Evolutionary conservation across 2,329 filamentous ascomycete genomes (phyloP), one percentile per base, ranked within the genome.

Genomic region (Claviceps capensis): DNA sequence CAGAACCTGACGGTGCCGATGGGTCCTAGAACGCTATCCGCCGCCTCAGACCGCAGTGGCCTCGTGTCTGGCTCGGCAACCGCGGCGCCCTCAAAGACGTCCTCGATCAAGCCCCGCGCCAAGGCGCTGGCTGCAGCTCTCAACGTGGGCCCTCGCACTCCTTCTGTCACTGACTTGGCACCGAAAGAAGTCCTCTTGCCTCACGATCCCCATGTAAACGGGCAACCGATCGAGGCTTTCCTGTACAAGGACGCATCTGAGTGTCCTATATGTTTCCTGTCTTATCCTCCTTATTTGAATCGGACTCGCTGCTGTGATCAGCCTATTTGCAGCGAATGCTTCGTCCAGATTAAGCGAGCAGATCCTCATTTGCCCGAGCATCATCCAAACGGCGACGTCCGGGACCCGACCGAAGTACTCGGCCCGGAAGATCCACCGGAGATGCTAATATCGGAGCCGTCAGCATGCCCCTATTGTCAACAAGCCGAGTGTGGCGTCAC

Each of bases 401-500:
- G 67, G 49, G 62, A 69, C 42, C 65, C 68, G 1, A 67, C 63
- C 34, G 58, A 67, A 43, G 64, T 61, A 2, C 60, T 67, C 3
- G 69, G 66, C 14, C 68, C 75, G 0, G 76, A 79, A 17, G 75
- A 78, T 53, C 66, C 68, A 2, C 72, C 76, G 0, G 80, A 82
- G 50, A 78, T 85, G 64, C 75, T 98, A 16, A 85, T 95, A 1
- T 96, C 90, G 6, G 91, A 97, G 63, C 87, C 93, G 2, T 88
- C 93, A 1, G 81, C 84, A 23, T 98, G 93, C 64, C 93, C 93
- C 0, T 98, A 96, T 67, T 98, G 93, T 67, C 88, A 93, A 49
- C 88, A 93, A 59, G 82, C 88, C 1, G 91, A 98, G 58, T 96
- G 97, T 63, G 93, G 93, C 47, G 86, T 98, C n/a, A 95, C 88